Evolutionary conservation across 208 protist species (phyloP), one percentile per base, ranked within the genome.

Genomic region (Crithidia brevicula): DNA sequence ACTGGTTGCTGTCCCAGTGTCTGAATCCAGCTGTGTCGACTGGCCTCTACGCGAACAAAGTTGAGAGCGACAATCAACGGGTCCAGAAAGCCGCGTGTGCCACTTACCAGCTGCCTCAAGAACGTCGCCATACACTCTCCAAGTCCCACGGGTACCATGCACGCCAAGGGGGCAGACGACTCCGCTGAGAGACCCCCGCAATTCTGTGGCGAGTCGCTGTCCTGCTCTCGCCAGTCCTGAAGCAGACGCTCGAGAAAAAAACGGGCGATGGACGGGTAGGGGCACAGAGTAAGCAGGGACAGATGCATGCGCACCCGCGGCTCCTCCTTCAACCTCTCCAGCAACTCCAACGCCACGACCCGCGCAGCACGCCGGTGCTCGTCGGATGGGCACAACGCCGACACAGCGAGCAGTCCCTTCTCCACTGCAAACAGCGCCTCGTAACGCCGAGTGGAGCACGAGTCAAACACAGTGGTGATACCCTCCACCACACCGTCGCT

Each of bases 11-110:
- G 31, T 30, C 23, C 51, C 1, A 7, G 5, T 4, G 54, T 31
- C 4, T 61, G 46, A 40, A 58, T 40, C 43, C 54, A 66, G 10
- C 2, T 4, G 38, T 31, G 43, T 28, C 64, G 56, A n/a, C 58
- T 58, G 46, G 51, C 79, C 54, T 68, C 20, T 36, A 83, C 57
- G 9, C 80, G 71, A 18, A 94, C 53, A 72, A 91, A 88, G 63
- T 91, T 92, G 28, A 94, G 34, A 16, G 72, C 71, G 4, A 76
- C 83, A 16, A 94, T 74, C 5, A 94, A 57, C n/a, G 84, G 85
- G 30, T 94, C 86, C 4, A 91, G n/a, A 76, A 94, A 94, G 9
- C 68, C 70, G 9, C 59, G 42, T 40, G 89, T 70, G 6, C 83
- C 77, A 22, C 58, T 46, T 5, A 47, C 33, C 7, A 92, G 38